Percentiles rank a stretch among this genome's conserved stretches.
phyloP scores from a whole-genome alignment of 768 basidiomycete genomes.

The Trametes gibbosa region DNA sequence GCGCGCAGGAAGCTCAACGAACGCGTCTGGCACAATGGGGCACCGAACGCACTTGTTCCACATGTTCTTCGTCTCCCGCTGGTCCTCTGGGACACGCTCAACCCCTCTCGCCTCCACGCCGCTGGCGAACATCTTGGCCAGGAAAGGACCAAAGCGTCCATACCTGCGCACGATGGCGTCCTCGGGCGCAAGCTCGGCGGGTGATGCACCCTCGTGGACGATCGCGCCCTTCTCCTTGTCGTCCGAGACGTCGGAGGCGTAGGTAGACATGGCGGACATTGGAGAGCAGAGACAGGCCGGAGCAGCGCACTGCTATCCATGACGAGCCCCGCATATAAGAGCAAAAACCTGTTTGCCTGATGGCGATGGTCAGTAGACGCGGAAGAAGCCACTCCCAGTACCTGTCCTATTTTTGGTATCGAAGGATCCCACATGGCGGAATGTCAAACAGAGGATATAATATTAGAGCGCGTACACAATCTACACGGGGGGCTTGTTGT shows the following conservation, averaged over 20 bases:
- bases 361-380: not conserved
- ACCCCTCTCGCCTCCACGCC: constrained; percentile 56
- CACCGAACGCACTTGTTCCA: constrained; percentile 42
- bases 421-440: not conserved
- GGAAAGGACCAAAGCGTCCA: constrained; percentile 25
- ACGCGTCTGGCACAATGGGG: not conserved
- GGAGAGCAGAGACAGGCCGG: not conserved
- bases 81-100: constrained; percentile 50
- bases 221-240: constrained; percentile 27
- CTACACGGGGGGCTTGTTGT: constrained; percentile 37
- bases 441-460: constrained; percentile 6
- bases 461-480: constrained; percentile 13
- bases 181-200: constrained; percentile 19
- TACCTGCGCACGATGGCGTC: constrained; percentile 23
- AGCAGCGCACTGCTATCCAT: not conserved
- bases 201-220: constrained; percentile 7
- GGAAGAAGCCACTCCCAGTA: not conserved
- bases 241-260: constrained; percentile 12
- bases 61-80: constrained; percentile 41
- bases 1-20: not conserved
- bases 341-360: not conserved
- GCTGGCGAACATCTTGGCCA: constrained; percentile 39
- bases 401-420: constrained; percentile 8
- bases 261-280: constrained; percentile 16
- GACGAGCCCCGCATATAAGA: not conserved